These are phyloP conservation scores for Wallacemonas sp. DNA, from an alignment of 208 protist genomes.

Conservation along the genomic window DNA sequence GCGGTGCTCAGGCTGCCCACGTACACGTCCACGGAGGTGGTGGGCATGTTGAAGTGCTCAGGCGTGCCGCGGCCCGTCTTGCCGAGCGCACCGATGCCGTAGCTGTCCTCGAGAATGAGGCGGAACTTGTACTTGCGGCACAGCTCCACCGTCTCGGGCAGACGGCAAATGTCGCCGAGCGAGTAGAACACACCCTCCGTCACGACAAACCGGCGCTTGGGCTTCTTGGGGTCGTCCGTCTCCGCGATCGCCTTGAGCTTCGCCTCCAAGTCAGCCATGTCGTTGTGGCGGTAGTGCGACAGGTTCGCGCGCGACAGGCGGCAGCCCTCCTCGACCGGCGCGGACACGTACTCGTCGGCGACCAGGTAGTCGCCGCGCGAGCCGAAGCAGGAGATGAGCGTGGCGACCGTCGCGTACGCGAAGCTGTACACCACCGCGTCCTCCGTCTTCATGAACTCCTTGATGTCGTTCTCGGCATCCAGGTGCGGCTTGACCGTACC, in stretches of 20 bases:
- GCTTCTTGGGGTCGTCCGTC: constrained; percentile 65
- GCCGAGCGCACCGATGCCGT: constrained; percentile 95
- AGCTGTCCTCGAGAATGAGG: constrained; percentile 97
- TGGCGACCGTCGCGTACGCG: constrained; percentile 94
- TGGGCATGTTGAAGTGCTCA: constrained; percentile 92
- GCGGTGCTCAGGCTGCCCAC: constrained; percentile 87
- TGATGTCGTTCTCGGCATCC: constrained; percentile 90
- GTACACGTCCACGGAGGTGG: constrained; percentile 86
- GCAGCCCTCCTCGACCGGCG: constrained; percentile 88
- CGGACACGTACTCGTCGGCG: constrained; percentile 84
- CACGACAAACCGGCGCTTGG: constrained; percentile 93
- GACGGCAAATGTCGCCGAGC: constrained; percentile 84
- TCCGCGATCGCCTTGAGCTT: constrained; percentile 72
- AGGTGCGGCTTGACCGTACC: constrained; percentile 97
- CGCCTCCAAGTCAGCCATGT: constrained; percentile 93
- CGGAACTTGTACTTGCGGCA: constrained; percentile 95
- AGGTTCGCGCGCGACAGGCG: constrained; percentile 88
- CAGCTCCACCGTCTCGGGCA: constrained; percentile 91
- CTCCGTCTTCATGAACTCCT: constrained; percentile 89
- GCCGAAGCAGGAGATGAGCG: constrained; percentile 95
- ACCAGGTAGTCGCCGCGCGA: constrained; percentile 93
- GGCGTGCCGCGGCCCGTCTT: constrained; percentile 93
- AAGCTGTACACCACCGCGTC: constrained; percentile 95
- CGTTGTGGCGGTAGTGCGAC: constrained; percentile 94
- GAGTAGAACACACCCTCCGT: constrained; percentile 96